phyloP scores from a whole-genome alignment of 2,329 filamentous ascomycete genomes.

The Sclerotinia spermophila region DNA sequence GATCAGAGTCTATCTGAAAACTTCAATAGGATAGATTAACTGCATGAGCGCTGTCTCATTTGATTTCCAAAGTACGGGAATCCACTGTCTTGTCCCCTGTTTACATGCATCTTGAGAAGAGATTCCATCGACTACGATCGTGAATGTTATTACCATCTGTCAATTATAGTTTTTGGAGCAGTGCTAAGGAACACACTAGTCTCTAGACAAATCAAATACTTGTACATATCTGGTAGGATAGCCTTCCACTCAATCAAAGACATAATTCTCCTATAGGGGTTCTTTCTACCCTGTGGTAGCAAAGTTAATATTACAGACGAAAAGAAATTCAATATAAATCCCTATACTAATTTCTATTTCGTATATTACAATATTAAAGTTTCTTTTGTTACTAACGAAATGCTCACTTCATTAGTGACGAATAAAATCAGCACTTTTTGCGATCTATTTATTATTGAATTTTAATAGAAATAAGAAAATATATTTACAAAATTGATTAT shows the following conservation, averaged over 20 bases:
- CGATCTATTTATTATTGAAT: too few relatives aligned
- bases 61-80: not conserved
- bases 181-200: fast-evolving
- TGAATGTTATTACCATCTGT: not conserved
- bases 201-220: not conserved
- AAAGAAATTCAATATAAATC: too few relatives aligned
- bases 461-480: too few relatives aligned
- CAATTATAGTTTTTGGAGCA: not conserved
- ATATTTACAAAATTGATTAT: too few relatives aligned
- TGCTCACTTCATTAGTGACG: too few relatives aligned
- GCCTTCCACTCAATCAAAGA: too few relatives aligned
- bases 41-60: not conserved
- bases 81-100: not conserved
- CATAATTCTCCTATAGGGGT: too few relatives aligned
- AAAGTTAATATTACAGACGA: fast-evolving
- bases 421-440: too few relatives aligned
- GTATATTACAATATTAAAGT: too few relatives aligned
- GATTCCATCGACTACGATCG: not conserved
- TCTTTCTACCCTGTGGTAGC: too few relatives aligned
- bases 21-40: not conserved
- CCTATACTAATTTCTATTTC: too few relatives aligned
- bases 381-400: too few relatives aligned
- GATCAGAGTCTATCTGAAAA: not conserved
- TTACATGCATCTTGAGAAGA: not conserved
- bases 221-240: not conserved